These are phyloP conservation scores for Lathyrus tuberosus DNA, from an alignment of 306 rosid species.

Conservation along the genomic window DNA sequence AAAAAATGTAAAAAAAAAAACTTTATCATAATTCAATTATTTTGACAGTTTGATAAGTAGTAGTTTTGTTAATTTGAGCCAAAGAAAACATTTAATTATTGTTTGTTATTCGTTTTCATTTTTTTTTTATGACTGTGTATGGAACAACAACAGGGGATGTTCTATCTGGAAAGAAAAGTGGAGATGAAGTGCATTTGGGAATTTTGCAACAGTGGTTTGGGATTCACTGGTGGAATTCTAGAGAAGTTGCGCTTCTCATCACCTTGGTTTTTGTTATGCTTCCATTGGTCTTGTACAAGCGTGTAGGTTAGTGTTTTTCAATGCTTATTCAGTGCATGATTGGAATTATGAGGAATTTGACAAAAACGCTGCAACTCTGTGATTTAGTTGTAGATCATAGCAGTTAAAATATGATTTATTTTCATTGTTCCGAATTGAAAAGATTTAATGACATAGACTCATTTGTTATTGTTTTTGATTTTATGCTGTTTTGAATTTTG, in stretches of 20 bases:
- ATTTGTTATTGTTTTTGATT: not conserved
- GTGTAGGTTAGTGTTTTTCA: slow-evolving; percentile 61
- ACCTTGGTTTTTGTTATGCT: slow-evolving; percentile 64
- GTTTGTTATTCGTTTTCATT: not conserved
- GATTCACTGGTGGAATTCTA: slow-evolving; percentile 90
- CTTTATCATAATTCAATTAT: too few species aligned
- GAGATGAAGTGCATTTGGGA: slow-evolving; percentile 70
- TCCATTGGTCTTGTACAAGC: slow-evolving; percentile 68
- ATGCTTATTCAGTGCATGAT: too few species aligned
- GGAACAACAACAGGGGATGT: slow-evolving; percentile 69
- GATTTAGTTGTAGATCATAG: too few species aligned
- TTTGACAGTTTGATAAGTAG: not conserved
- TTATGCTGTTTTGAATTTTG: slow-evolving; percentile 26
- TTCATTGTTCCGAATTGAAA: not conserved
- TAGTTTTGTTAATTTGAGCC: not conserved
- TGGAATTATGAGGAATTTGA: too few species aligned
- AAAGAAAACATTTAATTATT: not conserved
- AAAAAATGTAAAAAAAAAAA: too few species aligned
- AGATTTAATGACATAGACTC: not conserved
- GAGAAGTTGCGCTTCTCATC: slow-evolving; percentile 67
- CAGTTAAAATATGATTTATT: too few species aligned
- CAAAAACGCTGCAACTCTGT: too few species aligned
- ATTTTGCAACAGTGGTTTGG: slow-evolving; percentile 95
- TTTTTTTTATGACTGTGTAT: slow-evolving; percentile 12
- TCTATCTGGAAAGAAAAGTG: slow-evolving; percentile 61